A percentile compares a stretch with the other conserved stretches of the same genome.
Evolutionary conservation across 257 asterid genomes (phyloP).

Genomic region (Gentiana dahurica): DNA sequence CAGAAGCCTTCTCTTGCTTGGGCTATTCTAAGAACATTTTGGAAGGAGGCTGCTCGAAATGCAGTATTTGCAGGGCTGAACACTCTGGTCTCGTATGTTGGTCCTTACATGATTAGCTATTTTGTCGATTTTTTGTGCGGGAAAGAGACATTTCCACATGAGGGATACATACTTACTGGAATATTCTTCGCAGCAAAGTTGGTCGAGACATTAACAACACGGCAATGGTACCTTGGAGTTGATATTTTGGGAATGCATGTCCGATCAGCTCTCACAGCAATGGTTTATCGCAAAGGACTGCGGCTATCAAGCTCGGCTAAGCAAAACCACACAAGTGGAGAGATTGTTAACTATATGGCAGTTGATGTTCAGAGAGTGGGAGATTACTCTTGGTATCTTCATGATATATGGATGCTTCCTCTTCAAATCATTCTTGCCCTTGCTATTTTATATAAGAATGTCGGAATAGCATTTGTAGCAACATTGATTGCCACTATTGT

Average conservation of each 20-base stretch:
- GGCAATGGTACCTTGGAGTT: conserved; percentile 95
- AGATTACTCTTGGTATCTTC: conserved; percentile 71
- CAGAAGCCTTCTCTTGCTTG: conserved; percentile 73
- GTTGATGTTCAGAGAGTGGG: conserved; percentile 83
- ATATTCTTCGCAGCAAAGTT: conserved; percentile 68
- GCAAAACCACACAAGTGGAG: conserved; percentile 61
- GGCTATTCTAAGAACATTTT: conserved; percentile 76
- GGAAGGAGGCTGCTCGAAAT: conserved; percentile 80
- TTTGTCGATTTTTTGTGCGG: conserved; percentile 79
- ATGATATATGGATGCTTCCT: conserved; percentile 73
- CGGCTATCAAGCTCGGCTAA: conserved; percentile 60
- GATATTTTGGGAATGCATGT: conserved; percentile 93
- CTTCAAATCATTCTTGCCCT: conserved; percentile 64
- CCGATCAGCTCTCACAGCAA: conserved; percentile 85
- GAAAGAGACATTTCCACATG: conserved; percentile 44
- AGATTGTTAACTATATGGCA: conserved; percentile 65
- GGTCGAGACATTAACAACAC: conserved; percentile 61
- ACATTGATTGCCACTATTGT: conserved; percentile 57
- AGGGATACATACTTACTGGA: conserved; percentile 74
- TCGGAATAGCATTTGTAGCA: conserved; percentile 62
- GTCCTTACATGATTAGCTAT: conserved; percentile 84
- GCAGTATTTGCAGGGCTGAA: conserved; percentile 71
- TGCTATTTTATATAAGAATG: conserved; percentile 60
- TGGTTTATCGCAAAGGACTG: conserved; percentile 79
- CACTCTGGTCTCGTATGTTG: conserved; percentile 78